Evolutionary conservation across 306 rosid species (phyloP), one percentile per base, ranked within the genome.

Genomic region (Ziziphus jujuba): DNA sequence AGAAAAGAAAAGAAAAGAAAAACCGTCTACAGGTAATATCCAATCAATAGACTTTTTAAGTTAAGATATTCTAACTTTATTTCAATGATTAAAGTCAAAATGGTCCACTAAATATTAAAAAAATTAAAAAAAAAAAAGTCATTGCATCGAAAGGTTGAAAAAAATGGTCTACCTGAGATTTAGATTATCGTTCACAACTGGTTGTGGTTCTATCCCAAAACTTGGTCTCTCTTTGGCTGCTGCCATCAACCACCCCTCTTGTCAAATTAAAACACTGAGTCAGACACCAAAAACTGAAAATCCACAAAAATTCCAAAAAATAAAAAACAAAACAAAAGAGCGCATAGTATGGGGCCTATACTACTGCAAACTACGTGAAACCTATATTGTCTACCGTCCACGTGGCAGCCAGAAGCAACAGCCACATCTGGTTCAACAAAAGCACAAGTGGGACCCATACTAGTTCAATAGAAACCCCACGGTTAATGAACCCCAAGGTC

Each of bases 211-310:
- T 69, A 74, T 15, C 51, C 49, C 77, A 17, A 40, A 47, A 21
- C 45, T 59, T 7, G 71, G 63, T 47, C 75, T 74, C 14, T 56
- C 40, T 20, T 67, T 23, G 17, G n/a, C n/a, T n/a, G 72, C 72
- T 75, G 81, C 82, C 85, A 22, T 80, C 76, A 73, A 36, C 87
- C 80, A 78, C 34, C 76, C 84, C 59, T 82, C 84, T 70, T 22
- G 25, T 17, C 16, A 50, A 65, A 45, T 23, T 19, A 31, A 36
- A 1, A 21, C 66, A 63, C 59, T 9, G 77, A 75, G 64, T 2
- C 48, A 72, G 8, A 49, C 62, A n/a, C 25, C 47, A 54, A 69
- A 53, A 56, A 34, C 23, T 24, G 61, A 66, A 66, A 56, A 71
- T 69, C 52, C 22, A 2, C 56, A 25, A 3, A 17, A 66, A 8